A percentile compares a stretch with the other conserved stretches of the same genome.
Conservation (phyloP, 179 eudicot species). For the Carnegiea gigantea region DNA sequence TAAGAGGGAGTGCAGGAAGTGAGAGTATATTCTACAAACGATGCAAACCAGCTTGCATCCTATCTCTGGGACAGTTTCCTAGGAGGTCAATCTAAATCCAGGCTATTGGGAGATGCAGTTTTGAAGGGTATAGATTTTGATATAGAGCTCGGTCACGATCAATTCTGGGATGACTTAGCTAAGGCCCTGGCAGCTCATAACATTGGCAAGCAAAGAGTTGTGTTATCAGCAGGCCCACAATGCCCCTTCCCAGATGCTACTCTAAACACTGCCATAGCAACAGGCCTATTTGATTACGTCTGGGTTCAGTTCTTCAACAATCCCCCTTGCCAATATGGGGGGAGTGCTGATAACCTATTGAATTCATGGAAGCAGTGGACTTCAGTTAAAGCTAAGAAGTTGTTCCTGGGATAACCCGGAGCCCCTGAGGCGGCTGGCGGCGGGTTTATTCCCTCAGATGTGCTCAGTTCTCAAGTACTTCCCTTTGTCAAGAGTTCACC, state of each 20-base stretch:
- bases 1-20: slow-evolving; percentile 35
- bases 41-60: slow-evolving; percentile 34
- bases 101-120: slow-evolving; percentile 35
- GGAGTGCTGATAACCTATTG: slow-evolving; percentile 13
- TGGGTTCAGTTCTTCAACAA: slow-evolving; percentile 53
- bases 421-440: slow-evolving; percentile 34
- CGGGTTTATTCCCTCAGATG: slow-evolving; percentile 36
- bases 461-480: slow-evolving; percentile 31
- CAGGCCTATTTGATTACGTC: slow-evolving; percentile 39
- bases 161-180: slow-evolving; percentile 40
- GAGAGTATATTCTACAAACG: slow-evolving; percentile 35
- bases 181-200: slow-evolving; percentile 22
- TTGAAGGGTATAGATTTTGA: slow-evolving; percentile 45
- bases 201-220: slow-evolving; percentile 24
- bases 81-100: slow-evolving; percentile 30
- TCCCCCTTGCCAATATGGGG: slow-evolving; percentile 32
- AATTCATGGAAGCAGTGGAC: slow-evolving; percentile 39
- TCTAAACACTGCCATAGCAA: slow-evolving; percentile 26
- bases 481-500: slow-evolving; percentile 31
- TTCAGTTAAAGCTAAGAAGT: slow-evolving; percentile 25
- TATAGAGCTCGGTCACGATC: slow-evolving; percentile 23
- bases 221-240: slow-evolving; percentile 42
- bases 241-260: slow-evolving; percentile 39
- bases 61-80: slow-evolving; percentile 43
- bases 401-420: slow-evolving; percentile 45